These are phyloP conservation scores for Dipteronia sinensis DNA, from an alignment of 345 rosid species.

Conservation along the genomic window DNA sequence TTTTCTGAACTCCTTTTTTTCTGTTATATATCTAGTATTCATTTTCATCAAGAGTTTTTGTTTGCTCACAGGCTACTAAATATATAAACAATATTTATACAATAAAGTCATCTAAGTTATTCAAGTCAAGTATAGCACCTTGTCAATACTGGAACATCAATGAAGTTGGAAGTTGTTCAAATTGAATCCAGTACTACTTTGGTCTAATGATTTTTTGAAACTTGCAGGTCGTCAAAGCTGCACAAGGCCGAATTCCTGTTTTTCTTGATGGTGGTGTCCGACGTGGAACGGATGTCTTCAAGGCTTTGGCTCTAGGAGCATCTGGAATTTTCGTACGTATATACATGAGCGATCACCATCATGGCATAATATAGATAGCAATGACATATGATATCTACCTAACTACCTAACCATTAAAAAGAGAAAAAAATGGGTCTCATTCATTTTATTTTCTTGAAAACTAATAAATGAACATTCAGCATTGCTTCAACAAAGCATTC, in stretches of 20 bases:
- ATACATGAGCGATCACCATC: background rate
- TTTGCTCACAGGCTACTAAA: background rate
- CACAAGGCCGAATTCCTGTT: conserved; percentile 81
- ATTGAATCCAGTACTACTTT: background rate
- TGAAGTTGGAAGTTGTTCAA: background rate
- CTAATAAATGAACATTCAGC: too few relatives aligned
- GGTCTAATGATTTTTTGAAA: conserved; percentile 12
- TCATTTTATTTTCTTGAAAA: background rate
- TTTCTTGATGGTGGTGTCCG: conserved; percentile 97
- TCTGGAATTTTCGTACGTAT: conserved; percentile 87
- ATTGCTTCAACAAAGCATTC: background rate
- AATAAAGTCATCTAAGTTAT: background rate
- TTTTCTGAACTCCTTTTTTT: background rate
- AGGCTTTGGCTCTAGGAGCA: conserved; percentile 96
- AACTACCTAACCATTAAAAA: background rate
- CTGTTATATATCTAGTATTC: background rate
- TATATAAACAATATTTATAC: background rate
- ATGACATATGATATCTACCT: background rate
- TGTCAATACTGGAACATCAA: background rate
- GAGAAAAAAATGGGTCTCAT: background rate
- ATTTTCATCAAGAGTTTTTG: background rate
- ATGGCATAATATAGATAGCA: conserved; percentile 1
- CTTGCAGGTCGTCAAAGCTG: conserved; percentile 82
- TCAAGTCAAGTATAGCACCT: background rate
- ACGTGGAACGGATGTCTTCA: conserved; percentile 97